Conservation (phyloP, 805 yeast species). For the Ogataea allantospora region DNA sequence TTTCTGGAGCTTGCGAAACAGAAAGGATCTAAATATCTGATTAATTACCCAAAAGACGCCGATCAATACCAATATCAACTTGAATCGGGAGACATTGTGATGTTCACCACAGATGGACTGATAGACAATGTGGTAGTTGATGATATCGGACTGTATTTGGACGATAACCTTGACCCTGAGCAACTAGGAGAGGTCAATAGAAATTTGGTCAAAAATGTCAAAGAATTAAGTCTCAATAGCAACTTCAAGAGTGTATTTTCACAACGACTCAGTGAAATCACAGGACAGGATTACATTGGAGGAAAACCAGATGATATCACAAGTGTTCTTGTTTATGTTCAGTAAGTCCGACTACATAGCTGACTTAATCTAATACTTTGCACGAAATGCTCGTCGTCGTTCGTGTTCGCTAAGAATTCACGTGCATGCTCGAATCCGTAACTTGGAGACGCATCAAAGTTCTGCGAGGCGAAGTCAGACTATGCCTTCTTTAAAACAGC, state of each 20-base stretch:
- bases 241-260: conserved; percentile 83
- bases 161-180: conserved; percentile 45
- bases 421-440: neutral
- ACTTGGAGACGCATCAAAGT: neutral
- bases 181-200: conserved; percentile 47
- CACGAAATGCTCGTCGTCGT: no score
- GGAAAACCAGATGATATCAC: conserved; percentile 97
- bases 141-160: conserved; percentile 68
- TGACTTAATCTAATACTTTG: neutral
- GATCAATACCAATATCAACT: conserved; percentile 67
- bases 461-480: neutral
- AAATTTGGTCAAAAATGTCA: conserved; percentile 64
- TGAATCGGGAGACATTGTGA: conserved; percentile 66
- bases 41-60: conserved; percentile 67
- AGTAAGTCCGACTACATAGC: conserved; percentile 12
- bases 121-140: conserved; percentile 76
- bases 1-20: conserved; percentile 51
- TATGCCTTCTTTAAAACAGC: conserved; percentile 33
- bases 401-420: no score
- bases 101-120: conserved; percentile 93
- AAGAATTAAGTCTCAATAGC: conserved; percentile 66
- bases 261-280: conserved; percentile 63
- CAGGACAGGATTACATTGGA: conserved; percentile 73
- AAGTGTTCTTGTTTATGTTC: conserved; percentile 68
- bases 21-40: conserved; percentile 62